Conservation (phyloP, 345 rosid species). For the Pistacia integerrima region DNA sequence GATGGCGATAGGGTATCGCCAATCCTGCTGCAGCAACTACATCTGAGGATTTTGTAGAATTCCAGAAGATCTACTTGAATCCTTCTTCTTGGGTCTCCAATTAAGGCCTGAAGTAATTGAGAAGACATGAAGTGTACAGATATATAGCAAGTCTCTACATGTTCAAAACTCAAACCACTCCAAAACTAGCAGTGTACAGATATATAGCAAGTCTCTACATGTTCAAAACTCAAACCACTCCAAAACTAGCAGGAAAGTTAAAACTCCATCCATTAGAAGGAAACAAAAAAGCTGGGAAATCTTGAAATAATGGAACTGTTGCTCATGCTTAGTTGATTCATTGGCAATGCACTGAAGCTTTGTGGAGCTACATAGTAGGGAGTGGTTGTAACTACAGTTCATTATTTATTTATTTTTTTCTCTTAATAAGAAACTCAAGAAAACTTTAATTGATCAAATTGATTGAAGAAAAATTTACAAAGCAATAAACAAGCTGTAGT, state of each 20-base stretch:
- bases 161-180: neutral
- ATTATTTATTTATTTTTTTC: neutral
- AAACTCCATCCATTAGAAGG: neutral
- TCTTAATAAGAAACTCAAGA: too few species aligned
- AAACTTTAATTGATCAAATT: too few species aligned
- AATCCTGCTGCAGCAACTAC: constrained; percentile 68
- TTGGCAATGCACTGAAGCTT: neutral
- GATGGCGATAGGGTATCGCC: constrained; percentile 51
- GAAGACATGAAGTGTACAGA: constrained; percentile 4
- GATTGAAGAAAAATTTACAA: neutral
- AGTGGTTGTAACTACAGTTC: neutral
- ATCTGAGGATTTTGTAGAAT: constrained; percentile 55
- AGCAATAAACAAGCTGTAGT: neutral
- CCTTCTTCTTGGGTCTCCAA: constrained; percentile 87
- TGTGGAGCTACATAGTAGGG: neutral
- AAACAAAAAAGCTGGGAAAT: neutral
- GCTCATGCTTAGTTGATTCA: neutral
- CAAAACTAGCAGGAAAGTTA: constrained; percentile 3
- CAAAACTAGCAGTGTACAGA: neutral
- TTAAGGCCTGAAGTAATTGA: constrained; percentile 59
- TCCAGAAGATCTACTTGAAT: constrained; percentile 89
- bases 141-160: neutral
- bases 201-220: neutral
- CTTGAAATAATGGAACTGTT: neutral
- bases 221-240: constrained; percentile 6